These are phyloP conservation scores for Camelina neglecta DNA, from an alignment of 345 rosid genomes.

Conservation along the genomic window DNA sequence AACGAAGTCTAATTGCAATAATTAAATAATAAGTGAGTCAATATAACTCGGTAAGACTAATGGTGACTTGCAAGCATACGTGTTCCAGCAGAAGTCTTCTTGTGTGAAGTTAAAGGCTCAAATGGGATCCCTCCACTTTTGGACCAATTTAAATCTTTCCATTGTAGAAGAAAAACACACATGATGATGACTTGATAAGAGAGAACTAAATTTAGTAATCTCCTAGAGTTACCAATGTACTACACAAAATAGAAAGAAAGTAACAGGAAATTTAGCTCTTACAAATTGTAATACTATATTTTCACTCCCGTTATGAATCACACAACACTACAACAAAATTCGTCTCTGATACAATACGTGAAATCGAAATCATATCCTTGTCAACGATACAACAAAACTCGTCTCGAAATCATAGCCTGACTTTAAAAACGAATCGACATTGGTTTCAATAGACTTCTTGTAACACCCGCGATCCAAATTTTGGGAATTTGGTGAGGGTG, in stretches of 20 bases:
- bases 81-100: constrained; percentile 44
- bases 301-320: neutral
- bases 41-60: constrained; percentile 32
- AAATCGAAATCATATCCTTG: too few relatives aligned
- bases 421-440: too few relatives aligned
- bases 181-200: neutral
- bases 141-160: constrained; percentile 28
- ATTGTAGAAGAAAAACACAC: neutral
- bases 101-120: constrained; percentile 66
- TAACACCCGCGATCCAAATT: too few relatives aligned
- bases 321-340: neutral
- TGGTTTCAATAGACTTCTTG: too few relatives aligned
- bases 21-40: constrained; percentile 16
- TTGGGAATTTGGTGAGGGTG: too few relatives aligned
- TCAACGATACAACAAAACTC: too few relatives aligned
- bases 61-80: constrained; percentile 46
- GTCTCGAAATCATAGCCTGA: too few relatives aligned
- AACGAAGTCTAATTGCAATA: neutral
- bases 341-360: neutral
- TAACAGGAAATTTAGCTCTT: neutral
- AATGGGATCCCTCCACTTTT: neutral
- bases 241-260: neutral
- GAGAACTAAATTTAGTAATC: constrained; percentile 14
- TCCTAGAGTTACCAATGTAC: neutral
- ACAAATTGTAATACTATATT: neutral